Base-by-base conservation (phyloP, 2,329 filamentous ascomycete species). In the Cytospora piceicola region DNA sequence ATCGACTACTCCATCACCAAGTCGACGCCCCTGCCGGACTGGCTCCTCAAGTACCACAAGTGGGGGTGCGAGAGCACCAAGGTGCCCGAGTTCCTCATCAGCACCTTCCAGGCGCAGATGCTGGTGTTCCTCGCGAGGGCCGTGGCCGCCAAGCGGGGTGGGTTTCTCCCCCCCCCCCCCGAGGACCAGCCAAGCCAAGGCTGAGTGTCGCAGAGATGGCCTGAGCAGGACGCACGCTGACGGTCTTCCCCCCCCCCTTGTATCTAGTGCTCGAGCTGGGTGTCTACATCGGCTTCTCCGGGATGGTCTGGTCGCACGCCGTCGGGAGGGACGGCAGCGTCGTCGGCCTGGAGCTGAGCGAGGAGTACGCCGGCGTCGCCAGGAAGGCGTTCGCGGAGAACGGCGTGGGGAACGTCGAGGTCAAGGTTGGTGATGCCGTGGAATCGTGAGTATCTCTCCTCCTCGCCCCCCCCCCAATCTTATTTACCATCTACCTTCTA, bases 251-350 rank as follows among this genome's bases (percentile, higher is more conserved):
- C n/a, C n/a, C n/a, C n/a, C n/a, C n/a, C n/a, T n/a, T 8, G 8
- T 12, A 14, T 24, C 6, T 27, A 82, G 80, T 83, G 20, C 77
- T 83, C 59, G 82, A 83, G 66, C 76, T 83, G 42, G 82, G 82
- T 51, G 80, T 83, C 63, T 83, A 80, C 66, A 74, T 81, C 27
- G 81, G 82, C 51, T 83, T 81, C 72, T 83, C 81, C n/a, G 74
- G 76, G 69, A 75, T 83, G 70, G 75, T 80, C 20, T 83, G 81
- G 81, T 72, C 80, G 2, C 76, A 83, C 27, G 81, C 80, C 34
- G 76, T 81, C 4, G 82, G 82, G 0, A 75, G 76, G 2, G 72
- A 77, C 56, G 71, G 82, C 71, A 69, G 71, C 17, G 81, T 83
- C 57, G 77, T 78, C 2, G 76, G 78, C 15, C 77, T 85, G 12